Percentiles rank a stretch among this genome's conserved stretches.
Evolutionary conservation across 257 asterid species (phyloP).

Genomic region (Marsdenia floribunda): DNA sequence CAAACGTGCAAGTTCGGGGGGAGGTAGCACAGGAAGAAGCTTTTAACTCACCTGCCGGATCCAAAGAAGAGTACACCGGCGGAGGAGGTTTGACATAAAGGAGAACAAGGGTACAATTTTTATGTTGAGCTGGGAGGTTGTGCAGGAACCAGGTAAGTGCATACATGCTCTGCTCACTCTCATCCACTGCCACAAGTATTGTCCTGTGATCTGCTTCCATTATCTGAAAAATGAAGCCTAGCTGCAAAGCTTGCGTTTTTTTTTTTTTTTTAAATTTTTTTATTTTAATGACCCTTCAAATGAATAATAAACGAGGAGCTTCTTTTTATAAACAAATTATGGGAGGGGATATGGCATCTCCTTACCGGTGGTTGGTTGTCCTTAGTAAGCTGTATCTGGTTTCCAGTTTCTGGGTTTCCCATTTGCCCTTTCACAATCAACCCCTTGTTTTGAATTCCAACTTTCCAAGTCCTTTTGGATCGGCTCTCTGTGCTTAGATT

Average conservation of each 20-base stretch:
- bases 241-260: neutral
- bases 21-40: neutral
- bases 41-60: slow-evolving; percentile 29
- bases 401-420: neutral
- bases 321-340: neutral
- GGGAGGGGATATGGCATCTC: neutral
- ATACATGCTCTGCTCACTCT: slow-evolving; percentile 63
- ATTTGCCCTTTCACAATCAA: neutral
- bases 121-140: slow-evolving; percentile 31
- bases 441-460: neutral
- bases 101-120: slow-evolving; percentile 35
- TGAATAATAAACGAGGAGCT: too few relatives aligned
- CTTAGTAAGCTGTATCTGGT: neutral
- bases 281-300: neutral
- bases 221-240: neutral
- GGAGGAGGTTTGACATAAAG: slow-evolving; percentile 53
- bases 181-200: slow-evolving; percentile 61
- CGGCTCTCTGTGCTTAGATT: neutral
- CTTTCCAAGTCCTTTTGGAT: neutral
- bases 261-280: too few relatives aligned
- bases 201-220: slow-evolving; percentile 26
- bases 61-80: slow-evolving; percentile 41
- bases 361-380: neutral
- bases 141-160: slow-evolving; percentile 62
- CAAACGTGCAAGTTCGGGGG: too few relatives aligned